Conservation (phyloP, 805 yeast species). For the Saturnispora zaruensis region DNA sequence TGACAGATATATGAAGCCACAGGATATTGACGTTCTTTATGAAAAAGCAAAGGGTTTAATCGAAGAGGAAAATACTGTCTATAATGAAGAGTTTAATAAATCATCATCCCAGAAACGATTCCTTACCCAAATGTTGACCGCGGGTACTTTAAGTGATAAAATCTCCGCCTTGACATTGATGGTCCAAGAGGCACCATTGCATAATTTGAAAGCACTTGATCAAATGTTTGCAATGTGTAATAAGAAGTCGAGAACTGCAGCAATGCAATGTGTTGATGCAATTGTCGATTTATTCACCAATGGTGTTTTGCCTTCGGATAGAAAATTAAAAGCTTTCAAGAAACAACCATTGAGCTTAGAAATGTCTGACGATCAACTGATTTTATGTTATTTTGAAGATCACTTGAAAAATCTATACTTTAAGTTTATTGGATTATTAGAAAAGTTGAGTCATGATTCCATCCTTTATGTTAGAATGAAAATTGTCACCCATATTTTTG, state of each 20-base stretch:
- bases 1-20: constrained; percentile 35
- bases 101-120: constrained; percentile 79
- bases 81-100: constrained; percentile 64
- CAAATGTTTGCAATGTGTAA: constrained; percentile 69
- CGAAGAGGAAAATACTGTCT: constrained; percentile 61
- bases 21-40: constrained; percentile 51
- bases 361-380: constrained; percentile 47
- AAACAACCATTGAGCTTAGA: constrained; percentile 52
- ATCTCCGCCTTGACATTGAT: constrained; percentile 88
- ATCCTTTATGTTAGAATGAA: constrained; percentile 80
- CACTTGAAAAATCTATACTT: constrained; percentile 71
- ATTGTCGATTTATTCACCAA: constrained; percentile 78
- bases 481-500: constrained; percentile 68
- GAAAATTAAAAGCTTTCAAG: constrained; percentile 72
- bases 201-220: constrained; percentile 76
- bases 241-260: constrained; percentile 89
- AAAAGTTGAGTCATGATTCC: constrained; percentile 80
- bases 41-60: constrained; percentile 59
- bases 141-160: constrained; percentile 93
- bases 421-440: constrained; percentile 66
- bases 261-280: constrained; percentile 83
- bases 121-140: constrained; percentile 75
- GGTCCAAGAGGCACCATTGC: constrained; percentile 92
- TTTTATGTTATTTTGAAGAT: constrained; percentile 82
- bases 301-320: constrained; percentile 80